Evolutionary conservation across 768 basidiomycete genomes (phyloP), one percentile per base, ranked within the genome.

Genomic region (Fistulinella prunicolor): DNA sequence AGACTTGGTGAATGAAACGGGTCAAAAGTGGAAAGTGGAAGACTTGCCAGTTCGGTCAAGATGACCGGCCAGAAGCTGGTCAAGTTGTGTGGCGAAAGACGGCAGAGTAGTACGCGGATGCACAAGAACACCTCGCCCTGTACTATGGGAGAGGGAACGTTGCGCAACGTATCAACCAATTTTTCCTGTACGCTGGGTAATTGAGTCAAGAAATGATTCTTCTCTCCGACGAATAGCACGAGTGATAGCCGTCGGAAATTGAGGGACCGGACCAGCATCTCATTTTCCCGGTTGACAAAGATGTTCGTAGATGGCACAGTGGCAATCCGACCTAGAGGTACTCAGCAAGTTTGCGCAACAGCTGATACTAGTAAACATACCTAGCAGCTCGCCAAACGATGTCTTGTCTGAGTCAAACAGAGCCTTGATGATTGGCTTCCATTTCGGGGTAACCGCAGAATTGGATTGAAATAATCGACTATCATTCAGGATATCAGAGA

Each of bases 21-120:
- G n/a, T n/a, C n/a, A n/a, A n/a, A n/a, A n/a, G n/a, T n/a, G n/a
- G n/a, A n/a, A n/a, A n/a, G n/a, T n/a, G n/a, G n/a, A n/a, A n/a
- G n/a, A 49, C 60, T 46, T 58, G 91, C 92, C 60, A 99, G 71
- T 70, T 99, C 96, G 1, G 94, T 91, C 54, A 98, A 64, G 36
- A 99, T 77, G 36, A 95, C 89, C 1, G 96, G 95, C 95, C 96
- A 98, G 68, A 98, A 91, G 57, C 93, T 94, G 9, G 88, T 86
- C 60, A 99, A 64, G 60, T 95, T 96, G 60, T 94, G 91, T 3
- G 89, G 79, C 5, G 90, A 89, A 42, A 98, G 76, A 14, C 96
- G 83, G 63, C 92, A 97, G 38, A 98, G 76, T 17, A 98, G 69
- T 2, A 97, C 88, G 10, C 96, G 79, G 41, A 98, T 81, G 60